Base-by-base conservation (phyloP, 2,329 filamentous ascomycete species). In the Diaporthe citriasiana region DNA sequence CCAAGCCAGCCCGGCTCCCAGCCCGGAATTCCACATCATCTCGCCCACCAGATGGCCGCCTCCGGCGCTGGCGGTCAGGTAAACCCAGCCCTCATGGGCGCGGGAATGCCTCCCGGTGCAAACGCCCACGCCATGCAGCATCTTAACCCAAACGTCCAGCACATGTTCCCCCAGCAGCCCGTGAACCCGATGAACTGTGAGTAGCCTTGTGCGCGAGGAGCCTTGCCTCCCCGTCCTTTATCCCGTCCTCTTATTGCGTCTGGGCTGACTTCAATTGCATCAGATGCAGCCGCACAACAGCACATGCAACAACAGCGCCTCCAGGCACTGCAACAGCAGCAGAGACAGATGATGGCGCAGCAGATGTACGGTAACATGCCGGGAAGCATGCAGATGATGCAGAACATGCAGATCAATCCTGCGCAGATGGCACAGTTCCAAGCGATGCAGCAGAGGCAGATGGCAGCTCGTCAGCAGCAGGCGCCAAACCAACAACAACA, bases 111-210 rank as follows among this genome's bases (percentile, higher is more conserved):
- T 76, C 92, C 92, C 40, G 90, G 92, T 71, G 90, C 90, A 74
- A 93, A 91, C 82, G 89, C 90, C 74, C 93, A 94, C 83, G 92
- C 92, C 25, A 84, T 95, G 78, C 92, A 93, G 80, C 93, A 95
- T 80, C 82, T 95, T 71, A 93, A 87, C 79, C 92, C 93, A 55
- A 87, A 85, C 70, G 74, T 75, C n/a, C 87, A 89, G 85, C 89
- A 90, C 77, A 84, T 91, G 80, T 87, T 91, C 75, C 90, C 89
- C 73, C 89, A 90, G 75, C 86, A 87, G 59, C 85, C 88, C 68
- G 86, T 85, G 76, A 82, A 82, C 50, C 81, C 81, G 57, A 83
- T 83, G 77, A 79, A 78, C 47, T 77, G 81, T 83, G 77, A 78
- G 80, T 81, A 53, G 59, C 59, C 51, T 51, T 19, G 78, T 79